phyloP scores from a whole-genome alignment of 2,329 filamentous ascomycete species.

The Fusarium anguioides region DNA sequence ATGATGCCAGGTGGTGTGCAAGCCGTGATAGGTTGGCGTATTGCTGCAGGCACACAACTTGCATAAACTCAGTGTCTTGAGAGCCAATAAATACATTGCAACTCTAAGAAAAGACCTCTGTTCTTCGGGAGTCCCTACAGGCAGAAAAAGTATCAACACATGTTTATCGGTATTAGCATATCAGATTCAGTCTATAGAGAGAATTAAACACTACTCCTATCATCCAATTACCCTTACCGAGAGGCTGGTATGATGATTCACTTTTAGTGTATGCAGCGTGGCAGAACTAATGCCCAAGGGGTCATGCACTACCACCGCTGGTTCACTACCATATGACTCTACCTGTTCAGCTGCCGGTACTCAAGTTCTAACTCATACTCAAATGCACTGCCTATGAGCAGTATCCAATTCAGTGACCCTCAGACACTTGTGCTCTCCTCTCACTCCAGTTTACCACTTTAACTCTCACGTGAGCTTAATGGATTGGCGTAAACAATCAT shows the following conservation, averaged over 20 bases:
- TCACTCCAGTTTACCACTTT: neutral
- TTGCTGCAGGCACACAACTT: constrained; percentile 30
- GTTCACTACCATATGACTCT: neutral
- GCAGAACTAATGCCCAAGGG: constrained; percentile 8
- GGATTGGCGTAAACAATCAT: neutral
- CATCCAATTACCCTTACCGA: constrained; percentile 24
- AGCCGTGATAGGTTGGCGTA: constrained; percentile 14
- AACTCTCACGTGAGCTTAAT: neutral
- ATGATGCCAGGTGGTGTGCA: neutral
- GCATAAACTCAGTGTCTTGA: constrained; percentile 8
- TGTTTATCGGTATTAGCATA: neutral
- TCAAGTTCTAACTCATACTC: too few species aligned
- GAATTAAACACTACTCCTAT: neutral
- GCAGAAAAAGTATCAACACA: neutral
- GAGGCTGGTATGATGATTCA: constrained; percentile 29
- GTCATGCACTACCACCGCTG: neutral
- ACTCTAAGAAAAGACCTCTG: neutral
- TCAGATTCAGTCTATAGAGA: neutral
- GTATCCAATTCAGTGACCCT: neutral
- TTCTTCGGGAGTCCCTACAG: neutral
- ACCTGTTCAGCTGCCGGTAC: too few species aligned
- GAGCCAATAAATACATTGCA: neutral
- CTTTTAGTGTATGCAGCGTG: constrained; percentile 32
- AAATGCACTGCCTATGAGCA: neutral
- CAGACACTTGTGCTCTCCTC: neutral